These are phyloP conservation scores for Penicillium crustosum DNA, from an alignment of 2,329 filamentous ascomycete genomes.

Conservation along the genomic window DNA sequence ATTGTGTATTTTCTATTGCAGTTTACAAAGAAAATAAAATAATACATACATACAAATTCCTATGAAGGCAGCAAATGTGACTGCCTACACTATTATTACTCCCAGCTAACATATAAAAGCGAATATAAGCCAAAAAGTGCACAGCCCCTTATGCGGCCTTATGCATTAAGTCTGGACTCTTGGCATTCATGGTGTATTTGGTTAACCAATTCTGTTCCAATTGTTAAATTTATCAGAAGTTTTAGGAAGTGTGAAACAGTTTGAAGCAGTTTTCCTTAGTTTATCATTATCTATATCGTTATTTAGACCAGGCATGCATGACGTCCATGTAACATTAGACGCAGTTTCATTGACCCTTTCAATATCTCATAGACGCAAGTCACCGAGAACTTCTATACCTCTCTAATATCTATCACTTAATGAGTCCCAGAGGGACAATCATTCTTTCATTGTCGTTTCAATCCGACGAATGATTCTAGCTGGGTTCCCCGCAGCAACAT, in stretches of 20 bases:
- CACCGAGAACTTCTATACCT: neutral
- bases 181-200: neutral
- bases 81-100: neutral
- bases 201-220: no score
- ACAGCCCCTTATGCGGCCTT: constrained; percentile 4
- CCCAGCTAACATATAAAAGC: neutral
- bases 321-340: constrained; percentile 6
- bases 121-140: neutral
- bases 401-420: neutral
- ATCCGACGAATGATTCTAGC: constrained; percentile 42
- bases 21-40: neutral
- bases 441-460: constrained; percentile 36
- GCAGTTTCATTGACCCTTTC: neutral
- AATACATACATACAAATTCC: neutral
- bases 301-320: constrained; percentile 14
- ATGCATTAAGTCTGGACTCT: constrained; percentile 1
- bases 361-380: neutral
- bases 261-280: neutral
- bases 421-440: neutral
- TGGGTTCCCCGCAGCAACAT: constrained; percentile 45
- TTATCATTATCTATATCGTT: constrained; percentile 6
- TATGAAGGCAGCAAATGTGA: neutral
- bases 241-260: neutral
- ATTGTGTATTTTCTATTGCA: neutral
- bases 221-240: neutral